Evolutionary conservation across 345 rosid genomes (phyloP), one percentile per base, ranked within the genome.

Genomic region (Sonneratia caseolaris): DNA sequence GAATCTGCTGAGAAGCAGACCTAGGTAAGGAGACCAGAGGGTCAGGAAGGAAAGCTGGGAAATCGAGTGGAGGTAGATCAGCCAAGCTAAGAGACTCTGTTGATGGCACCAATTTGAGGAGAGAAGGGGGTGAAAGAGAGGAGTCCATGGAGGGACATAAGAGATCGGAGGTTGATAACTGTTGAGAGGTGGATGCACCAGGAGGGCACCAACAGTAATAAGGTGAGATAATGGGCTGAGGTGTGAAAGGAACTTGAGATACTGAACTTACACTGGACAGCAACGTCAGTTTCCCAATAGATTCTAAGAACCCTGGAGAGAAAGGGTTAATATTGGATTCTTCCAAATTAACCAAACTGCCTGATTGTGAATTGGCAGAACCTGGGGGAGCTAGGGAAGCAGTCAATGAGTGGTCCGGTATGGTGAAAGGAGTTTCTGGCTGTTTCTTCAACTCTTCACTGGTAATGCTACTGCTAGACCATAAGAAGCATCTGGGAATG

Each of bases 181-280:
- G 78, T 66, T 87, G 91, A 21, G 80, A 69, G 12, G 84, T 13
- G 51, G 97, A 75, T 43, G 87, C 69, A 77, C 81, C 86, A 22
- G 82, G 84, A 37, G 98, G 96, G 70, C 99, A 96, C 95, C 97
- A 89, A 72, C 97, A 90, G 79, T 92, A 96, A 74, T 87, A 83
- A 15, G 99, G 99, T 67, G 99, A 82, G 76, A 86, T 81, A 9
- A 85, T 76, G 36, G 93, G 86, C 62, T 88, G 75, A 49, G 75
- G 78, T 16, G 73, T 42, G 36, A 86, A 73, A 65, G 92, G 73
- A 47, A 75, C 81, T 15, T 77, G 86, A 36, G 87, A 77, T 24
- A 73, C 74, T 7, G 83, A 76, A 42, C 80, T 75, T 45, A 79
- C 35, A 64, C 78, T n/a, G 35, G 77, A 69, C 0, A 88, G 84